phyloP scores from a whole-genome alignment of 2,329 filamentous ascomycete genomes.

The Fonsecaea nubica region DNA sequence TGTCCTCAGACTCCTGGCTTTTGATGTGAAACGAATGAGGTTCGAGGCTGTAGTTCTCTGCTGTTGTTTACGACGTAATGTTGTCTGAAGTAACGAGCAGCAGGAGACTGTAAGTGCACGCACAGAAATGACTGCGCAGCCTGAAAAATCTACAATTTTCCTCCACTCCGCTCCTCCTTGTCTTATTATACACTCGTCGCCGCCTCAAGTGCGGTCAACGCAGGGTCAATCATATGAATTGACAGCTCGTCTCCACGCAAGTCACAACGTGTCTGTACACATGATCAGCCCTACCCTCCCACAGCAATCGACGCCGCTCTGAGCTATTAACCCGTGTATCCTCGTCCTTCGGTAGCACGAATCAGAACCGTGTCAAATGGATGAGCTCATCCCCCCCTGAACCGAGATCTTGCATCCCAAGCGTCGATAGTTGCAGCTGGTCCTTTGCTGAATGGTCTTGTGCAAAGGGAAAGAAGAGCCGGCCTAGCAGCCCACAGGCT shows the following conservation, averaged over 20 bases:
- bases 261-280: background rate
- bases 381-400: background rate
- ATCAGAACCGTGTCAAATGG: background rate
- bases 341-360: background rate
- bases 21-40: background rate
- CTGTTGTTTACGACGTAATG: background rate
- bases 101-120: background rate
- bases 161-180: background rate
- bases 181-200: background rate
- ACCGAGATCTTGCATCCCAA: conserved; percentile 1
- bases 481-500: background rate
- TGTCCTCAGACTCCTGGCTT: background rate
- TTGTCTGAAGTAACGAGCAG: background rate
- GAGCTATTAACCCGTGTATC: background rate
- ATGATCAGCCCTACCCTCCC: background rate
- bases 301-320: background rate
- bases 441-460: background rate
- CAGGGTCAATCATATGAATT: background rate
- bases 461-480: background rate
- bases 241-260: background rate
- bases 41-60: background rate
- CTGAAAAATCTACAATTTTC: background rate
- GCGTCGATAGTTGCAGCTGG: background rate
- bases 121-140: background rate
- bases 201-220: background rate